A percentile compares a stretch with the other conserved stretches of the same genome.
These are phyloP conservation scores for Metarhizium brunneum DNA, from an alignment of 2,329 filamentous ascomycete species.

Conservation along the genomic window DNA sequence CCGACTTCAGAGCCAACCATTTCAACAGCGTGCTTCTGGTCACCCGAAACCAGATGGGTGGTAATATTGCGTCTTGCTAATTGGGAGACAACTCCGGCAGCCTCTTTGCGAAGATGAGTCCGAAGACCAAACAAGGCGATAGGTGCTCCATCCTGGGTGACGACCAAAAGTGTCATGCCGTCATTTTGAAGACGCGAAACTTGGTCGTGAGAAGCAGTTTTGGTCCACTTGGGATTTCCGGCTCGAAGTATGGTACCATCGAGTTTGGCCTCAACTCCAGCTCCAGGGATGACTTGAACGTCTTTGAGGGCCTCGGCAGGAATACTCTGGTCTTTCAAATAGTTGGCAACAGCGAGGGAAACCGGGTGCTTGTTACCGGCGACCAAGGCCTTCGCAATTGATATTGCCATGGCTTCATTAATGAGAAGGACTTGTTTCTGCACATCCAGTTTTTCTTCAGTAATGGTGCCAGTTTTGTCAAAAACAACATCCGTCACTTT, in stretches of 20 bases:
- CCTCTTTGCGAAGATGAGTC: slow-evolving; percentile 26
- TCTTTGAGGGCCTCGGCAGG: slow-evolving; percentile 11
- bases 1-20: slow-evolving; percentile 34
- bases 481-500: slow-evolving; percentile 49
- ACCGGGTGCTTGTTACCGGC: slow-evolving; percentile 40
- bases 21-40: slow-evolving; percentile 38
- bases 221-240: slow-evolving; percentile 37
- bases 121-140: slow-evolving; percentile 40
- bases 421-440: slow-evolving; percentile 12
- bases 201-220: slow-evolving; percentile 12
- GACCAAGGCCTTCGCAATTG: slow-evolving; percentile 20
- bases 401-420: slow-evolving; percentile 14
- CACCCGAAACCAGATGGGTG: slow-evolving; percentile 48
- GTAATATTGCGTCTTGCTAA: slow-evolving; percentile 37
- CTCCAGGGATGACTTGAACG: slow-evolving; percentile 29
- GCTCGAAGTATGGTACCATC: slow-evolving; percentile 23
- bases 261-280: slow-evolving; percentile 27
- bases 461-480: slow-evolving; percentile 58
- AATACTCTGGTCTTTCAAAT: slow-evolving; percentile 20
- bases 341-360: slow-evolving; percentile 33
- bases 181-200: slow-evolving; percentile 11
- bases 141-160: slow-evolving; percentile 18
- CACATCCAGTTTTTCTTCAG: slow-evolving; percentile 31
- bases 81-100: slow-evolving; percentile 31
- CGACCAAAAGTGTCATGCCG: slow-evolving; percentile 18